Conservation (phyloP, 2,329 filamentous ascomycete genomes). For the Colletotrichum sp. region DNA sequence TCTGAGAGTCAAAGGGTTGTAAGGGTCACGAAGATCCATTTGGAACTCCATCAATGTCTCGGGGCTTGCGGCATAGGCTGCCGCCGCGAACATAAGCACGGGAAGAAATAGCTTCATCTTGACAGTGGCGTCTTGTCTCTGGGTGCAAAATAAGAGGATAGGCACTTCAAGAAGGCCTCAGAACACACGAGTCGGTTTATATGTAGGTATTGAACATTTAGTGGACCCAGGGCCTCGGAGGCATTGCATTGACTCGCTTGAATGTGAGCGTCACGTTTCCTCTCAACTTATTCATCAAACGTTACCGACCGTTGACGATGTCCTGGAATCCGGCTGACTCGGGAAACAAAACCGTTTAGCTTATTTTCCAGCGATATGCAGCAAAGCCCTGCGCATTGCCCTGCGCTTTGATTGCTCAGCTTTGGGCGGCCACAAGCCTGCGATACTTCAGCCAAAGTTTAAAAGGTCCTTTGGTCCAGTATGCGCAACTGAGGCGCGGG, state of each 20-base stretch:
- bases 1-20: neutral
- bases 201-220: neutral
- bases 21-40: neutral
- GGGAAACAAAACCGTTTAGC: neutral
- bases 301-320: neutral
- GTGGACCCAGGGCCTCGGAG: neutral
- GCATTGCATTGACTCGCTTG: neutral
- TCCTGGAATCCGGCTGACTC: neutral
- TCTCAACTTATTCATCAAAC: neutral
- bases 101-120: neutral
- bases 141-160: neutral
- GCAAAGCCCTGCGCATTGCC: neutral
- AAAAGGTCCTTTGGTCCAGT: neutral
- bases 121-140: accelerated
- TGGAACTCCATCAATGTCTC: neutral
- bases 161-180: accelerated
- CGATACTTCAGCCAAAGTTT: neutral
- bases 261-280: neutral
- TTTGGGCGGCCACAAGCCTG: neutral
- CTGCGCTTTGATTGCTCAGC: neutral
- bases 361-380: neutral
- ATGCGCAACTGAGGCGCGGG: neutral
- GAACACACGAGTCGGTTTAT: neutral
- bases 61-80: neutral
- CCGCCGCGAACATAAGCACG: neutral